phyloP scores from a whole-genome alignment of 495 filamentous ascomycete genomes.

The Daldinia decipiens region DNA sequence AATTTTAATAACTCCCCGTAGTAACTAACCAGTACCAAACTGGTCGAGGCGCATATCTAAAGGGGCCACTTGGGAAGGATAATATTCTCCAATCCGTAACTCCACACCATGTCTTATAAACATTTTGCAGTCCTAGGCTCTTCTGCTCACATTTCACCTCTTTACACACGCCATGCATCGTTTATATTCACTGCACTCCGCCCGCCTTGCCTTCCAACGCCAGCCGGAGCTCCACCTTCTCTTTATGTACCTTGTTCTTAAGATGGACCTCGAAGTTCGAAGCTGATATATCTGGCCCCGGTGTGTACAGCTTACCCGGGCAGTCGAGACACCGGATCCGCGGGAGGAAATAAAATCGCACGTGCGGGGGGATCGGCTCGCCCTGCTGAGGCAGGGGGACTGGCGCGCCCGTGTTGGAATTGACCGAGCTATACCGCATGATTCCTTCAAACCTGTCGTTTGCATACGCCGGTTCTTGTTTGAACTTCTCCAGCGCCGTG shows the following conservation, averaged over 20 bases:
- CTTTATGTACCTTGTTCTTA: constrained; percentile 80
- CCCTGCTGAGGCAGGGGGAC: constrained; percentile 58
- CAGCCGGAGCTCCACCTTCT: constrained; percentile 65
- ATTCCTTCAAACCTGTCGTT: constrained; percentile 83
- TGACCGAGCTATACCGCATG: constrained; percentile 86
- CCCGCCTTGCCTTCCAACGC: constrained; percentile 19
- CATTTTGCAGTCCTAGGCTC: constrained; percentile 2
- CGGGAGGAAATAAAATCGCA: constrained; percentile 81
- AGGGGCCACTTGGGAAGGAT: constrained; percentile 7
- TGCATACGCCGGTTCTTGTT: constrained; percentile 65
- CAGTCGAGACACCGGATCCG: constrained; percentile 91
- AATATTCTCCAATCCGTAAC: constrained; percentile 19
- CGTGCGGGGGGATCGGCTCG: constrained; percentile 59
- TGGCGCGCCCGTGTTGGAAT: constrained; percentile 68
- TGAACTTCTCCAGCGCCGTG: constrained; percentile 69
- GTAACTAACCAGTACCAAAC: constrained; percentile 4
- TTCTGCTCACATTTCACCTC: constrained; percentile 6
- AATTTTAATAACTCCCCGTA: constrained; percentile 31
- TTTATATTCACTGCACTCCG: constrained; percentile 3
- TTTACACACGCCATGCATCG: constrained; percentile 7
- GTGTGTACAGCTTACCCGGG: constrained; percentile 91
- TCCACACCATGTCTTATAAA: constrained; percentile 33
- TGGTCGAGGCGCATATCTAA: constrained; percentile 15
- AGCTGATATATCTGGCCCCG: constrained; percentile 81
- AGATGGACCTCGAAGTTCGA: constrained; percentile 92